phyloP scores from a whole-genome alignment of 2,329 filamentous ascomycete species.

The Microdochium nivale region DNA sequence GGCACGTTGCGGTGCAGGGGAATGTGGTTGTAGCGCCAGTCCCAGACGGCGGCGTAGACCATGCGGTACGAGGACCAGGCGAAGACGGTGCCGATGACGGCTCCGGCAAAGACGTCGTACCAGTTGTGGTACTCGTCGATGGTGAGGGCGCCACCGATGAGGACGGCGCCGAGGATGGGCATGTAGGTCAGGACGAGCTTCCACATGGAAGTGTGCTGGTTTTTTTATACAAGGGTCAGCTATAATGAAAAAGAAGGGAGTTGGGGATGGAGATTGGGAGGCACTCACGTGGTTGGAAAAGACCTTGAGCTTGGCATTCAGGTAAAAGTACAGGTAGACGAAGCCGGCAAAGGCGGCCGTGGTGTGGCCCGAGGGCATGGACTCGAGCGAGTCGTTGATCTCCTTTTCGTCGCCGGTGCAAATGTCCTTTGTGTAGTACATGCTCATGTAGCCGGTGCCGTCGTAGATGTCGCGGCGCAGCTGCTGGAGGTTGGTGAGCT shows the following conservation, averaged over 20 bases:
- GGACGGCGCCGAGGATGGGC: conserved; percentile 56
- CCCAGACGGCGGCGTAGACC: conserved; percentile 60
- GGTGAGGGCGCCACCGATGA: conserved; percentile 62
- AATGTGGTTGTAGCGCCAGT: conserved; percentile 58
- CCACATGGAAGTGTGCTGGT: conserved; percentile 68
- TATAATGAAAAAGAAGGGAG: neutral
- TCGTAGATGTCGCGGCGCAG: conserved; percentile 24
- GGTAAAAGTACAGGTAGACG: conserved; percentile 62
- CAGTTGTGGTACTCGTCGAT: conserved; percentile 70
- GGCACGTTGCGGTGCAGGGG: conserved; percentile 50
- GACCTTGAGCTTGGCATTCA: conserved; percentile 73
- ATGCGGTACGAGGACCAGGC: conserved; percentile 59
- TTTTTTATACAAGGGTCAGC: conserved; percentile 15
- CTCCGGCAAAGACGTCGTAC: conserved; percentile 64
- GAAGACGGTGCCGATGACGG: conserved; percentile 54
- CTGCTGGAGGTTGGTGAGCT: neutral
- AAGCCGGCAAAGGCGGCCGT: conserved; percentile 67
- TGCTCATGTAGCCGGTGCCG: conserved; percentile 40
- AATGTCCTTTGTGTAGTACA: conserved; percentile 63
- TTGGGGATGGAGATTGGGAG: neutral
- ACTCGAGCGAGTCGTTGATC: conserved; percentile 63
- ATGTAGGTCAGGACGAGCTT: conserved; percentile 58
- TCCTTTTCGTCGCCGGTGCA: conserved; percentile 57
- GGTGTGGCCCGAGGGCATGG: conserved; percentile 66
- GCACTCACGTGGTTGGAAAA: conserved; percentile 31